These are phyloP conservation scores for Ganoderma multipileum DNA, from an alignment of 1,284 basidiomycete genomes.

Conservation along the genomic window DNA sequence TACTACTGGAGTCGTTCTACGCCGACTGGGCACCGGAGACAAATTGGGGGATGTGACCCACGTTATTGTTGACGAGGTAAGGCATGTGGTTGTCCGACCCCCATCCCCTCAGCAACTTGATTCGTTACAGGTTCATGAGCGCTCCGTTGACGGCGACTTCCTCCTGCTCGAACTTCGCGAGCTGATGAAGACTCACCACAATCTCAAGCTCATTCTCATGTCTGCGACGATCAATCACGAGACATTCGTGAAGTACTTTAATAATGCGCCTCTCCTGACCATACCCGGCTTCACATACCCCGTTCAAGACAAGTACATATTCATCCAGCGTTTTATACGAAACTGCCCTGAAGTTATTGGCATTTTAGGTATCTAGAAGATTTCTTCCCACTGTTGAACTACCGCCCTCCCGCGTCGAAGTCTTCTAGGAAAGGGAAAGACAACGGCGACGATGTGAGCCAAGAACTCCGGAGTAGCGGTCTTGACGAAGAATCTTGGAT, in stretches of 20 bases:
- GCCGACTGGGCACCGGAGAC: conserved; percentile 81
- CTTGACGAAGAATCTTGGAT: conserved; percentile 60
- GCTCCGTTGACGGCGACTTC: conserved; percentile 91
- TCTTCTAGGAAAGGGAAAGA: conserved; percentile 37
- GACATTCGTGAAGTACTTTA: conserved; percentile 83
- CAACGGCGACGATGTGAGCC: conserved; percentile 55
- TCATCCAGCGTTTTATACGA: not conserved
- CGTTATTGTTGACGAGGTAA: conserved; percentile 90
- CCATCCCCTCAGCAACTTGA: not conserved
- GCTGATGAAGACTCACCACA: conserved; percentile 72
- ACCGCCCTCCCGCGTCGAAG: conserved; percentile 47
- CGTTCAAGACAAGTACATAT: conserved; percentile 72
- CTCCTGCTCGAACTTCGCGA: conserved; percentile 87
- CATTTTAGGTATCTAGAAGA: conserved; percentile 80
- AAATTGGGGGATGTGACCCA: conserved; percentile 80
- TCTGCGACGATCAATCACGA: conserved; percentile 92
- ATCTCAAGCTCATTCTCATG: conserved; percentile 86
- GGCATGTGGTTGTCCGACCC: conserved; percentile 5
- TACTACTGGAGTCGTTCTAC: conserved; percentile 91
- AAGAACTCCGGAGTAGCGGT: conserved; percentile 56
- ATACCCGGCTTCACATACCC: conserved; percentile 89
- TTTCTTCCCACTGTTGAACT: conserved; percentile 63
- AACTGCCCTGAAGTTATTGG: not conserved
- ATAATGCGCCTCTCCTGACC: conserved; percentile 79
- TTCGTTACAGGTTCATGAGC: conserved; percentile 78